phyloP scores from a whole-genome alignment of 352 stramenopile species.

The Phytophthora pinifolia region DNA sequence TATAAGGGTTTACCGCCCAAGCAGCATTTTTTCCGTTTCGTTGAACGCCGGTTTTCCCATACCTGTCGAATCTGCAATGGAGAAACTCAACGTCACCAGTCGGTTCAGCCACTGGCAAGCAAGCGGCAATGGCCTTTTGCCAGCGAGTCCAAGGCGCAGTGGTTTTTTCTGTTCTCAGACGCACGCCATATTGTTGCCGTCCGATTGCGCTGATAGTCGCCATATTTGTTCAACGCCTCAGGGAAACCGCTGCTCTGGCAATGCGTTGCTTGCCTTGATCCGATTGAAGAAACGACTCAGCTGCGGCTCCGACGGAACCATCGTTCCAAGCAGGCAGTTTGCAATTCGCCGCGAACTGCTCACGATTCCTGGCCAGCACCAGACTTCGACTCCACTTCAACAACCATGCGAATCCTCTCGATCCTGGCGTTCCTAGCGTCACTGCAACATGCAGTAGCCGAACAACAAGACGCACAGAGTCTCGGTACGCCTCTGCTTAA shows the following conservation, averaged over 20 bases:
- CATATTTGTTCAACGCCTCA: too few relatives aligned
- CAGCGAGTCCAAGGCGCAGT: too few relatives aligned
- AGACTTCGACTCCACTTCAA: conserved; percentile 3
- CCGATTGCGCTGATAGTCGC: too few relatives aligned
- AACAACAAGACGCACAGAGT: conserved; percentile 13
- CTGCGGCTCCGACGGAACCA: too few relatives aligned
- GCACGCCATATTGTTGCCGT: too few relatives aligned
- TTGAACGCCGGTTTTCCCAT: conserved; percentile 4
- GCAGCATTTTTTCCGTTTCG: conserved; percentile 6
- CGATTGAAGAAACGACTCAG: too few relatives aligned
- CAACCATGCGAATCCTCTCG: conserved; percentile 20
- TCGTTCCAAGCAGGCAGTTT: conserved; percentile 9
- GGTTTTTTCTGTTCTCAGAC: too few relatives aligned
- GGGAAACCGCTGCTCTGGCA: too few relatives aligned
- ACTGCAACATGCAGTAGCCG: conserved; percentile 9
- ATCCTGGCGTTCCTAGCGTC: conserved; percentile 23
- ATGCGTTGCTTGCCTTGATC: too few relatives aligned
- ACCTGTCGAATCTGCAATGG: conserved; percentile 3
- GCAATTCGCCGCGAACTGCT: conserved; percentile 17
- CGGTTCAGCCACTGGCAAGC: neutral
- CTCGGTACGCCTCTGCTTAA: conserved; percentile 7
- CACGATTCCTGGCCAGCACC: conserved; percentile 17
- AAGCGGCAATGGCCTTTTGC: neutral
- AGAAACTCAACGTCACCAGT: conserved; percentile 16
- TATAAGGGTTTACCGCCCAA: too few relatives aligned